Evolutionary conservation across 2,329 filamentous ascomycete genomes (phyloP), one percentile per base, ranked within the genome.

Genomic region (Diplodia seriata): DNA sequence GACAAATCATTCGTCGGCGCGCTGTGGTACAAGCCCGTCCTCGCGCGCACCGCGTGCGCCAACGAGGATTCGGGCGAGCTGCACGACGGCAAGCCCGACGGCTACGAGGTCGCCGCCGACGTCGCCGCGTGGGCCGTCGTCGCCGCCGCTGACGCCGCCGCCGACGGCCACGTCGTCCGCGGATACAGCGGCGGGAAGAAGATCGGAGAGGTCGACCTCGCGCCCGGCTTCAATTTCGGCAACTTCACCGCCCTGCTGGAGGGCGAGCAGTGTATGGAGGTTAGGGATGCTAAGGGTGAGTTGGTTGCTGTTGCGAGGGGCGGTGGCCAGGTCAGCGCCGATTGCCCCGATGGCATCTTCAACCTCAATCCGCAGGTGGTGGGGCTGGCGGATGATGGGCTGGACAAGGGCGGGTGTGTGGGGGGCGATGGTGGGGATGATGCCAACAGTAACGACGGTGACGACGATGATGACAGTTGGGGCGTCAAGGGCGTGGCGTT

Each of bases 351-450:
- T n/a, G 59, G 59, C 5, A 63, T 63, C 9, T 63, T 38, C 47
- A 63, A 63, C 31, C 59, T 63, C 1, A 63, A 63, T 11, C 59
- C 59, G 4, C 59, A 63, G 59, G 29, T 63, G n/a, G 11, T 51
- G 3, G 38, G 11, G 29, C 9, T 47, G 43, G 29, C 2, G 9
- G 59, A 51, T 9, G 59, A 38, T 2, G 12, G 5, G 18, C 18
- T 12, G 18, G 54, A 23, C 15, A n/a, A 33, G 26, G 26, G 23
- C 1, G 26, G 2, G n/a, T 23, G 43, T 4, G 31, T 12, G 2
- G 31, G 7, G 18, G 59, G 6, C 12, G 57, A 20, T 61, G 57
- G 57, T 14, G 57, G 15, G 20, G 57, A 26, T 7, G 26, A 26
- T 3, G 18, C 38, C 9, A 33, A 56, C 12, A 14, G 4, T n/a